Conservation (phyloP, 805 yeast species). For the Cephaloascus fragrans region DNA sequence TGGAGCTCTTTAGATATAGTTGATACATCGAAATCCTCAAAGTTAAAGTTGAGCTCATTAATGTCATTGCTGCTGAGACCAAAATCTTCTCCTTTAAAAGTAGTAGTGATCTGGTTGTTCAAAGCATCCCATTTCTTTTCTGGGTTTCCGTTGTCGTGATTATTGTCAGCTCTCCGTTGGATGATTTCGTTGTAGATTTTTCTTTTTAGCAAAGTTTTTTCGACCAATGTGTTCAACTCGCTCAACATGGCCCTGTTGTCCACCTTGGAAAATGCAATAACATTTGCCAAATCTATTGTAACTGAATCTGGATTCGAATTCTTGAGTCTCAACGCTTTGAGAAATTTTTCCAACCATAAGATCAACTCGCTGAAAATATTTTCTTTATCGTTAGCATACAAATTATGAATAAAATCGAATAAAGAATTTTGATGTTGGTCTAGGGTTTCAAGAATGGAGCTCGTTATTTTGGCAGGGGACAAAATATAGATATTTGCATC, state of each 20-base stretch:
- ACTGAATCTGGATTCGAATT: slow-evolving; percentile 28
- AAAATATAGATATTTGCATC: slow-evolving; percentile 37
- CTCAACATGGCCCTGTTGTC: slow-evolving; percentile 19
- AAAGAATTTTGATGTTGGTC: slow-evolving; percentile 64
- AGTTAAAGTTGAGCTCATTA: slow-evolving; percentile 30
- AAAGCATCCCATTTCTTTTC: slow-evolving; percentile 35
- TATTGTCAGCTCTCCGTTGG: slow-evolving; percentile 10
- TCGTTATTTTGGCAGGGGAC: slow-evolving; percentile 51
- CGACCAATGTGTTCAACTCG: slow-evolving; percentile 31
- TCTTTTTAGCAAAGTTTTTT: slow-evolving; percentile 25
- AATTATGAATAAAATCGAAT: slow-evolving; percentile 68
- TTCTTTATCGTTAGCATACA: slow-evolving; percentile 69
- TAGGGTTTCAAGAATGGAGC: slow-evolving; percentile 53
- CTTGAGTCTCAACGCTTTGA: slow-evolving; percentile 55
- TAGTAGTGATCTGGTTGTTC: slow-evolving; percentile 20
- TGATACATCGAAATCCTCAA: slow-evolving; percentile 3
- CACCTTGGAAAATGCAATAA: slow-evolving; percentile 12
- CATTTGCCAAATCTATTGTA: slow-evolving; percentile 32
- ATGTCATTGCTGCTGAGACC: slow-evolving; percentile 32
- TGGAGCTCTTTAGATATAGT: not conserved
- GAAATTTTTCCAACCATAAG: slow-evolving; percentile 62
- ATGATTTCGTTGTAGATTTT: slow-evolving; percentile 24
- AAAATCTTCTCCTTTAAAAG: slow-evolving; percentile 15
- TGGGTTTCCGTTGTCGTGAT: slow-evolving; percentile 14
- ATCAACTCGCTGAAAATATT: slow-evolving; percentile 65